Evolutionary conservation across 768 basidiomycete genomes (phyloP), one percentile per base, ranked within the genome.

Genomic region (Tylopilus rubrobrunneus): DNA sequence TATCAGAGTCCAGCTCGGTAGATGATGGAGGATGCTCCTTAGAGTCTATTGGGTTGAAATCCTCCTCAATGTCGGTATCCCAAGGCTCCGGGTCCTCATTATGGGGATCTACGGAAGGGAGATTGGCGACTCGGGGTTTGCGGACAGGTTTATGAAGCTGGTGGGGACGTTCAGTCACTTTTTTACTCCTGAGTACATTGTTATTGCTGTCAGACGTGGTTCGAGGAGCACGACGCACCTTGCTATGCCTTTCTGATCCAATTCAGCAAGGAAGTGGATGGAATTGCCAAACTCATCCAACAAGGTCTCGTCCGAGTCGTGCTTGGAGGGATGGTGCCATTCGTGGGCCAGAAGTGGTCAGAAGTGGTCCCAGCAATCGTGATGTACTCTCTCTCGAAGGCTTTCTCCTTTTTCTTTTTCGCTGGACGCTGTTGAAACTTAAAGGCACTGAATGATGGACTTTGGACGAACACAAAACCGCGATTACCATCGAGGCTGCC

Each of bases 211-310:
- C 56, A 42, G 52, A 46, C 9, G 37, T 27, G 29, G n/a, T 31
- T 31, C 37, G 28, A n/a, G n/a, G 21, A 12, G 41, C 9, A 5
- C 25, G 25, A 71, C 80, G 55, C 63, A 90, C 95, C 87, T 80
- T 56, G 89, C 77, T 53, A 98, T 88, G n/a, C 83, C 88, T 60
- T 82, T 83, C 56, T 79, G 77, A 69, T 98, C 92, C 50, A 97
- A 71, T 21, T 72, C 74, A 31, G 78, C 72, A 56, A 98, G 71
- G 71, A 98, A 98, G 31, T 76, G 73, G 33, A 78, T 76, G 3
- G 82, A 78, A 21, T 74, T 74, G 21, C 86, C 80, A 61, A 84
- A 89, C 60, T 85, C 80, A 51, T 81, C 73, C 25, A 92, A 69
- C 46, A 87, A 67, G n/a, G 79, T 81, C 33, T 85, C 71, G 56